These are phyloP conservation scores for Trichocladium antarcticum DNA, from an alignment of 495 filamentous ascomycete species.

Conservation along the genomic window DNA sequence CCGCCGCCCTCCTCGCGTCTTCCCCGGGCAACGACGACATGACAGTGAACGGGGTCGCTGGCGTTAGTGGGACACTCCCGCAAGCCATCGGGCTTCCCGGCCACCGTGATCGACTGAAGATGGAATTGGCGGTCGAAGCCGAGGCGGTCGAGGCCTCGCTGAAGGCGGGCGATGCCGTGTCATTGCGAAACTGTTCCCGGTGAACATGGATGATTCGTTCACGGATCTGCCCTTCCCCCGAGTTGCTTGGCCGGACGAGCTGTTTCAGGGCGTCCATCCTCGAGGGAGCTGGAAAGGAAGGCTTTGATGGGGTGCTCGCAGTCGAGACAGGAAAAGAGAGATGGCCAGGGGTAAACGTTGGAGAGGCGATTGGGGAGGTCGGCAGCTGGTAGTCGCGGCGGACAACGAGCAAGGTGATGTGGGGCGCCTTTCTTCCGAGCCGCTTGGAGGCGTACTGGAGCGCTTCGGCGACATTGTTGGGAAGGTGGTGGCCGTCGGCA, in stretches of 20 bases:
- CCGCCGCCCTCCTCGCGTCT: conserved; percentile 7
- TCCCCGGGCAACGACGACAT: conserved; percentile 25
- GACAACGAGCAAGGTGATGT: conserved; percentile 41
- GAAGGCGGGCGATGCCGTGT: conserved; percentile 22
- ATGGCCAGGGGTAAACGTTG: conserved; percentile 12
- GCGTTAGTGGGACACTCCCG: conserved; percentile 34
- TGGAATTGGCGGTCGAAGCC: not conserved
- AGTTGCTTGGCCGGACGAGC: conserved; percentile 27
- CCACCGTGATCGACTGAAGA: conserved; percentile 11
- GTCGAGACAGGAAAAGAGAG: conserved; percentile 21
- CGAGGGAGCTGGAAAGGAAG: conserved; percentile 23
- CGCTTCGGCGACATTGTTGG: conserved; percentile 31
- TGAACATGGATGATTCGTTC: conserved; percentile 22
- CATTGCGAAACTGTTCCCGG: conserved; percentile 19
- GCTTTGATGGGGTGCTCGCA: conserved; percentile 18
- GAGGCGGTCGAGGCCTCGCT: conserved; percentile 21
- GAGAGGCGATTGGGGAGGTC: conserved; percentile 14
- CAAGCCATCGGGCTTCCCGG: conserved; percentile 12
- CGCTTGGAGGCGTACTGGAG: conserved; percentile 43
- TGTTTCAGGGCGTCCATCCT: conserved; percentile 30
- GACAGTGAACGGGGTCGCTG: conserved; percentile 33
- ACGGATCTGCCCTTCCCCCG: conserved; percentile 11
- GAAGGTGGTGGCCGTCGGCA: conserved; percentile 38
- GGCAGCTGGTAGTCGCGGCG: conserved; percentile 41
- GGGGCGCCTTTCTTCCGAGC: conserved; percentile 35